Evolutionary conservation across 768 basidiomycete species (phyloP).

Genomic region (Chlorophyllum brunneum): DNA sequence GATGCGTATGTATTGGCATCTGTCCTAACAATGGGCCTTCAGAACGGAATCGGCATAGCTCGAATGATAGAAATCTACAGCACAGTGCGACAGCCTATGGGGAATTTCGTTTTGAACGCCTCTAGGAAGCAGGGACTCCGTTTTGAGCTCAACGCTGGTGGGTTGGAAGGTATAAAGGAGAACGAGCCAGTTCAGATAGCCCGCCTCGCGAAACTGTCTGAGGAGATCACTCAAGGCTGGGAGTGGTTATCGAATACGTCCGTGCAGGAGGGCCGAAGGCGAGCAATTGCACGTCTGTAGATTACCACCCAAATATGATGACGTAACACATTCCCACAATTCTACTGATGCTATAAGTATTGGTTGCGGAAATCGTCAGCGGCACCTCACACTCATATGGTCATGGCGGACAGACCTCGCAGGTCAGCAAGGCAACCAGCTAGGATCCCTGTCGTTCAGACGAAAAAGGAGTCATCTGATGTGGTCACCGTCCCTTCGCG

Average conservation of each 20-base stretch:
- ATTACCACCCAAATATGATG: background rate
- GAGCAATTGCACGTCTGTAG: slow-evolving; percentile 1
- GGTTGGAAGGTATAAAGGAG: slow-evolving; percentile 16
- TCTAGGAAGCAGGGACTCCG: slow-evolving; percentile 19
- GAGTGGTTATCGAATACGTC: slow-evolving; percentile 7
- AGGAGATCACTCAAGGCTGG: slow-evolving; percentile 5
- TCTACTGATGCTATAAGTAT: background rate
- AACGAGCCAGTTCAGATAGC: slow-evolving; percentile 5
- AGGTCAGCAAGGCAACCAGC: slow-evolving; percentile 21
- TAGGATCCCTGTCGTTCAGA: slow-evolving; percentile 11
- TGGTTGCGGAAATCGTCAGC: no score
- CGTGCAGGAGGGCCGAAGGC: slow-evolving; percentile 3
- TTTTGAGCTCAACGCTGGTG: slow-evolving; percentile 18
- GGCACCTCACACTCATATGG: no score
- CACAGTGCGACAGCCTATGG: slow-evolving; percentile 33
- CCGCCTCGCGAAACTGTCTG: background rate
- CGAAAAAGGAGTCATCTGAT: slow-evolving; percentile 13
- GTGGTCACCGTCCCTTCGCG: slow-evolving; percentile 12
- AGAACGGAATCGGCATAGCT: slow-evolving; percentile 24
- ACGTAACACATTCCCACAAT: slow-evolving; percentile 2
- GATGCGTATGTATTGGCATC: slow-evolving; percentile 27
- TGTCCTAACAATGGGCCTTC: slow-evolving; percentile 15
- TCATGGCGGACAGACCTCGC: slow-evolving; percentile 28
- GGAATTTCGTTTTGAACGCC: slow-evolving; percentile 22
- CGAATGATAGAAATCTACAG: slow-evolving; percentile 20